Evolutionary conservation across 1,284 basidiomycete genomes (phyloP).

Genomic region (Agaricales sp.): DNA sequence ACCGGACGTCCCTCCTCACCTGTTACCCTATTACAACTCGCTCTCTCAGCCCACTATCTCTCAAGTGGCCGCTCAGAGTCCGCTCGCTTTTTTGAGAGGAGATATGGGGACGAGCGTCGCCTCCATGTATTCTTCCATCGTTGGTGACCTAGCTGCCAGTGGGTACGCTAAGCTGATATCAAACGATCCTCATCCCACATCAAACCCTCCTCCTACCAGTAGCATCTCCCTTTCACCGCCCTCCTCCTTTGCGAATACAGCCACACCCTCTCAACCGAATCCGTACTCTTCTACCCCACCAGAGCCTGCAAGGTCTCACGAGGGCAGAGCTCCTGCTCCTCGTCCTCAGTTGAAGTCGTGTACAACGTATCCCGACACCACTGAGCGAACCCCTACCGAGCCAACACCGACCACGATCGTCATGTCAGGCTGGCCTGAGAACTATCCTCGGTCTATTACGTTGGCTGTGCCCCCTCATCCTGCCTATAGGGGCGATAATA

Average conservation of each 20-base stretch:
- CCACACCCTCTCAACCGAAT: background rate
- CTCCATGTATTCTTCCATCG: background rate
- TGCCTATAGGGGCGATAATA: too few species aligned
- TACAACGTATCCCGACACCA: background rate
- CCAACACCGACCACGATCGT: background rate
- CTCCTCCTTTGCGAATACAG: background rate
- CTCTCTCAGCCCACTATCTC: background rate
- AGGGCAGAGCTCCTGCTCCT: too few species aligned
- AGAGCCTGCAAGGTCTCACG: too few species aligned
- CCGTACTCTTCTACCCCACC: background rate
- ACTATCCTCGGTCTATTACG: background rate
- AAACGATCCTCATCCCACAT: background rate
- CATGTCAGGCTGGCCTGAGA: background rate
- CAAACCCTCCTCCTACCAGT: background rate
- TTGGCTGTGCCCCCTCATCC: background rate
- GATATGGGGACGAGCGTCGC: background rate
- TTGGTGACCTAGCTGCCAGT: background rate
- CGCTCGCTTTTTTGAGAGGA: background rate
- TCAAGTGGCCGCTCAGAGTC: background rate
- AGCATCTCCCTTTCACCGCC: background rate
- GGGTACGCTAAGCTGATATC: background rate
- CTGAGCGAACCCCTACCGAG: background rate
- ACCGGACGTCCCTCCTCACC: background rate
- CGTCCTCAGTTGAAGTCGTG: too few species aligned
- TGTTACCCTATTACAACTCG: background rate